Evolutionary conservation across 1,139 yeast species (phyloP).

Genomic region (Sugiyamaella sp.): DNA sequence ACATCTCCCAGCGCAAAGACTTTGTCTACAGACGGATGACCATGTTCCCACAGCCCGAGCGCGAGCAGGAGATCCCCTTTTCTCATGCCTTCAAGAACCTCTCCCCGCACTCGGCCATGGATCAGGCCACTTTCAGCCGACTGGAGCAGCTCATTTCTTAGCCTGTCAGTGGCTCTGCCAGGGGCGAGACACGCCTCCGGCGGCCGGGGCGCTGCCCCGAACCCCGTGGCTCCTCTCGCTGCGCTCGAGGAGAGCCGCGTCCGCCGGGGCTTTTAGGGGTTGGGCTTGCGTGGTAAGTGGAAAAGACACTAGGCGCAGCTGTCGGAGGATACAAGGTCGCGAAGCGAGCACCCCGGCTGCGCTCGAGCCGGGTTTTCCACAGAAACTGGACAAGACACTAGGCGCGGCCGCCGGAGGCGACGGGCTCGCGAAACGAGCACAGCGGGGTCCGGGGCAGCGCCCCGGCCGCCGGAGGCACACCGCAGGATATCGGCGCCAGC

Average conservation of each 20-base stretch:
- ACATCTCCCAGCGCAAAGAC: constrained; percentile 20
- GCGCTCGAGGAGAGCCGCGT: neutral
- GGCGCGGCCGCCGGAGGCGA: neutral
- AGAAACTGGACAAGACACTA: no score
- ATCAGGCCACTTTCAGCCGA: constrained; percentile 2
- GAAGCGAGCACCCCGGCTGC: no score
- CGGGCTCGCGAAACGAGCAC: neutral
- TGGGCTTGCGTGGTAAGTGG: no score
- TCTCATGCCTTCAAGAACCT: neutral
- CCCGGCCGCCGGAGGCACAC: constrained; percentile 13
- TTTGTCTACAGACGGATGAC: constrained; percentile 15
- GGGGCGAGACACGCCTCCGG: constrained; percentile 6
- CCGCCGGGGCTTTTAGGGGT: no score
- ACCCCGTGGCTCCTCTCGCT: constrained; percentile 7
- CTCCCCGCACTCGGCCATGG: neutral
- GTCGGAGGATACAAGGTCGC: no score
- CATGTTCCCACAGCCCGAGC: constrained; percentile 8
- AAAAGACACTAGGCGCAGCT: no score
- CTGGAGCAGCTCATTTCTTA: constrained; percentile 9
- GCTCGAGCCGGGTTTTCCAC: no score
- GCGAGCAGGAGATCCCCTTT: neutral
- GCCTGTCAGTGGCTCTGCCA: no score
- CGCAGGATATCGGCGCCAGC: neutral
- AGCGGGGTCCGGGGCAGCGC: constrained; percentile 13
- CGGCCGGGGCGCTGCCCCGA: constrained; percentile 5